These are phyloP conservation scores for Hylodesmum podocarpum DNA, from an alignment of 306 rosid genomes.

Conservation along the genomic window DNA sequence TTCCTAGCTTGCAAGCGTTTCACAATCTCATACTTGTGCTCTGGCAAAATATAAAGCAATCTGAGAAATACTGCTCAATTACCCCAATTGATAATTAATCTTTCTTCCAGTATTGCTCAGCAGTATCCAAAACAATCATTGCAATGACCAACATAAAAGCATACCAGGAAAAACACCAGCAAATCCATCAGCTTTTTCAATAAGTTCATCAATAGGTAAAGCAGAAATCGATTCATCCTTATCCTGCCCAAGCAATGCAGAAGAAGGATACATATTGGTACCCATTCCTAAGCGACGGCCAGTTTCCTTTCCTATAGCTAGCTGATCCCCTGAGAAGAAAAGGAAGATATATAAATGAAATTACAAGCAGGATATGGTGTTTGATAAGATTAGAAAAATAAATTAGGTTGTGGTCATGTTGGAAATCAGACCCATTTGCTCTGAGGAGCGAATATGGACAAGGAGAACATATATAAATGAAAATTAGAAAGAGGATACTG, in stretches of 20 bases:
- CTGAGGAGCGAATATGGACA: background rate
- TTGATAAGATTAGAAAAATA: background rate
- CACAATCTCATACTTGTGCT: constrained; percentile 92
- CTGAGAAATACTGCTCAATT: background rate
- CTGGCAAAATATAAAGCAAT: constrained; percentile 41
- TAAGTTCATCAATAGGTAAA: constrained; percentile 80
- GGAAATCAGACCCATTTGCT: background rate
- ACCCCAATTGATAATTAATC: background rate
- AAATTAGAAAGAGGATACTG: background rate
- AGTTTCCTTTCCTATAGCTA: constrained; percentile 93
- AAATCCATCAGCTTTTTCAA: constrained; percentile 91
- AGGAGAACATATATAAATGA: background rate
- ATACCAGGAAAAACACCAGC: constrained; percentile 95
- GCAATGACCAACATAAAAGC: background rate
- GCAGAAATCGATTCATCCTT: constrained; percentile 80
- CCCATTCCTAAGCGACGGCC: constrained; percentile 98
- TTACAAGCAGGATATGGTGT: background rate
- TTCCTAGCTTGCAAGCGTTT: constrained; percentile 95
- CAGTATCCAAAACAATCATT: background rate
- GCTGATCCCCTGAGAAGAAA: constrained; percentile 69
- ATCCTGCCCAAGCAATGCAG: constrained; percentile 85
- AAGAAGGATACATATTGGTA: constrained; percentile 92
- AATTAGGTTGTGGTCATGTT: background rate
- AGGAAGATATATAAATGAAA: background rate
- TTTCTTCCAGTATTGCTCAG: background rate